phyloP scores from a whole-genome alignment of 1,284 basidiomycete genomes.

The Anthracocystis walkeri region DNA sequence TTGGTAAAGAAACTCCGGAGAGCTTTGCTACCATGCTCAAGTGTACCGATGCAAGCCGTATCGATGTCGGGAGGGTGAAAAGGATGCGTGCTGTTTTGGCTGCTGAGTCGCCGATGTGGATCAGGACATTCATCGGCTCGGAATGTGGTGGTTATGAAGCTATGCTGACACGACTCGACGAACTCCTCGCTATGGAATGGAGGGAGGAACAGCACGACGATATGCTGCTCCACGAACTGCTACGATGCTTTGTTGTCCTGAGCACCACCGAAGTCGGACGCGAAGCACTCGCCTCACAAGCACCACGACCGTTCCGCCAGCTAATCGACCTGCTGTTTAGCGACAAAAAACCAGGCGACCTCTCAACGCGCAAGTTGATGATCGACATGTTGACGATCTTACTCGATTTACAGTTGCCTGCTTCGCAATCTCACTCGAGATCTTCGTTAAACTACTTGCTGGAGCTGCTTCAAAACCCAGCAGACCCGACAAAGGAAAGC shows the following conservation, averaged over 20 bases:
- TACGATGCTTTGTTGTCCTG: conserved; percentile 93
- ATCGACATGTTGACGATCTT: conserved; percentile 78
- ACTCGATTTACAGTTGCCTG: conserved; percentile 61
- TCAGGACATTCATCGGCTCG: conserved; percentile 84
- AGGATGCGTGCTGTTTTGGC: conserved; percentile 64
- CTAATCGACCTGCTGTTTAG: conserved; percentile 88
- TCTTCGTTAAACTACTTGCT: conserved; percentile 56
- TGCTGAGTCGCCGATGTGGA: conserved; percentile 77
- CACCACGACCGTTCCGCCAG: conserved; percentile 86
- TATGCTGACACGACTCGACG: conserved; percentile 85
- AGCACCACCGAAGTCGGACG: conserved; percentile 83
- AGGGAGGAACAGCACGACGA: conserved; percentile 98
- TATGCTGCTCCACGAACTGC: conserved; percentile 87
- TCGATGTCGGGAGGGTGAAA: conserved; percentile 52
- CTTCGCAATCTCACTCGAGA: conserved; percentile 27
- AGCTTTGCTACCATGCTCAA: conserved; percentile 58
- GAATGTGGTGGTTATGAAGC: conserved; percentile 82
- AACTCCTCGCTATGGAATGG: conserved; percentile 95
- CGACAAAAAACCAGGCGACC: conserved; percentile 96
- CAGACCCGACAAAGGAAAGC: conserved; percentile 45
- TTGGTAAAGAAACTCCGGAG: conserved; percentile 48
- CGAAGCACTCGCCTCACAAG: conserved; percentile 80
- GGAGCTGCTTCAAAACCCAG: conserved; percentile 57
- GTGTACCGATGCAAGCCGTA: conserved; percentile 40
- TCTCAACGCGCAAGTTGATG: conserved; percentile 88